phyloP scores from a whole-genome alignment of 192 early-diverging fungal genomes.

The Diversispora epigaea region DNA sequence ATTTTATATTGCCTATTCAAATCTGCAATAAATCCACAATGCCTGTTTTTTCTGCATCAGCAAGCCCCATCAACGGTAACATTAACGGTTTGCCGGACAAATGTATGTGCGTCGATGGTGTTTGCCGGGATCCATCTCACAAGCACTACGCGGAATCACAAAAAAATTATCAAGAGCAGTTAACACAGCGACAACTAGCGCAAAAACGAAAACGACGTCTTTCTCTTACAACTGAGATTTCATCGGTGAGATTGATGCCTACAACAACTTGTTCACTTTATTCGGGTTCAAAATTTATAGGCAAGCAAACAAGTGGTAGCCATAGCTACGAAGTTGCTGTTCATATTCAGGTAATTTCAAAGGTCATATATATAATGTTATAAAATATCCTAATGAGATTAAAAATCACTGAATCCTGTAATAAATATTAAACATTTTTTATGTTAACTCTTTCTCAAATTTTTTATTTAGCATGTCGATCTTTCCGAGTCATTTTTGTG shows the following conservation, averaged over 20 bases:
- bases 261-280: slow-evolving; percentile 50
- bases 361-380: background rate
- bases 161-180: slow-evolving; percentile 26
- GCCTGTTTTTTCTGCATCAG: background rate
- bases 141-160: slow-evolving; percentile 26
- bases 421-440: background rate
- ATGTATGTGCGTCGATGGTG: slow-evolving; percentile 29
- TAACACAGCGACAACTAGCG: slow-evolving; percentile 18
- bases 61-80: slow-evolving; percentile 14
- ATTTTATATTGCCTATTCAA: background rate
- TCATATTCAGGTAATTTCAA: slow-evolving; percentile 62
- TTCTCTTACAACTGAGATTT: slow-evolving; percentile 29
- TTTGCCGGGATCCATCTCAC: slow-evolving; percentile 26
- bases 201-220: slow-evolving; percentile 24
- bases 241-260: slow-evolving; percentile 34
- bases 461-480: slow-evolving; percentile 57
- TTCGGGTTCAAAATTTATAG: slow-evolving; percentile 63
- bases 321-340: slow-evolving; percentile 69
- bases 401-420: background rate
- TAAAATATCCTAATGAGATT: background rate
- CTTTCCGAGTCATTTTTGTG: slow-evolving; percentile 68
- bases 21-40: slow-evolving; percentile 16
- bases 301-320: slow-evolving; percentile 61
- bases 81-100: slow-evolving; percentile 26
- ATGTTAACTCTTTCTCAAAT: too few species aligned